These are phyloP conservation scores for Candida fluviatilis DNA, from an alignment of 805 yeast genomes.

Conservation along the genomic window DNA sequence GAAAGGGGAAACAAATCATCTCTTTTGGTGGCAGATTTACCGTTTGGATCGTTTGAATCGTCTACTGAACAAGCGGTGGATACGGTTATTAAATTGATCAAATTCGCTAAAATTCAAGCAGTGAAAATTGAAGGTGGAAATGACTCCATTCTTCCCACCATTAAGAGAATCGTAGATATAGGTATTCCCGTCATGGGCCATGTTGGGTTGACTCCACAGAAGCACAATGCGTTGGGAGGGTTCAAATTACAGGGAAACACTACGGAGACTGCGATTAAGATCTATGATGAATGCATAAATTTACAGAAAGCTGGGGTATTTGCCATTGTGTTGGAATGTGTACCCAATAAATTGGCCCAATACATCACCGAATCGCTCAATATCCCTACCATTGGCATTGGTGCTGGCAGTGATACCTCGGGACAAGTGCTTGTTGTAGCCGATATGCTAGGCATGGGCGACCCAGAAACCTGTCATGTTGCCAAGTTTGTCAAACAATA, in stretches of 20 bases:
- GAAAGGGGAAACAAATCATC: conserved; percentile 63
- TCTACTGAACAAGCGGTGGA: conserved; percentile 59
- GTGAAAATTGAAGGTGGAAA: conserved; percentile 83
- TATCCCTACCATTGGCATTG: conserved; percentile 92
- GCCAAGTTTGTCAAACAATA: conserved; percentile 75
- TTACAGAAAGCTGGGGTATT: conserved; percentile 77
- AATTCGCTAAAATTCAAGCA: conserved; percentile 57
- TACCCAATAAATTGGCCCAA: conserved; percentile 70
- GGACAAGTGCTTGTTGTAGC: conserved; percentile 91
- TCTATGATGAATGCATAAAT: conserved; percentile 64
- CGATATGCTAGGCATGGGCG: conserved; percentile 76
- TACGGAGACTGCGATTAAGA: conserved; percentile 46
- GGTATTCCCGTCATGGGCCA: conserved; percentile 94
- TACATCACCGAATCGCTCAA: conserved; percentile 54
- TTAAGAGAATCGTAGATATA: conserved; percentile 51
- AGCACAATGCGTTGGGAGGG: conserved; percentile 75
- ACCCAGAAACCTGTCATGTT: conserved; percentile 43
- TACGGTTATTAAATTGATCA: conserved; percentile 53
- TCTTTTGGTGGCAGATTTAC: conserved; percentile 77
- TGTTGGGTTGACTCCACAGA: conserved; percentile 89
- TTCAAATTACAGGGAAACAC: conserved; percentile 80
- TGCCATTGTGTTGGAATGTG: conserved; percentile 74
- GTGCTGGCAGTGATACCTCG: conserved; percentile 80
- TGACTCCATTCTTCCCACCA: conserved; percentile 47
- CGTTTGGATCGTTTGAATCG: conserved; percentile 81